Evolutionary conservation across 768 basidiomycete genomes (phyloP).

Genomic region (Podaxis pistillaris): DNA sequence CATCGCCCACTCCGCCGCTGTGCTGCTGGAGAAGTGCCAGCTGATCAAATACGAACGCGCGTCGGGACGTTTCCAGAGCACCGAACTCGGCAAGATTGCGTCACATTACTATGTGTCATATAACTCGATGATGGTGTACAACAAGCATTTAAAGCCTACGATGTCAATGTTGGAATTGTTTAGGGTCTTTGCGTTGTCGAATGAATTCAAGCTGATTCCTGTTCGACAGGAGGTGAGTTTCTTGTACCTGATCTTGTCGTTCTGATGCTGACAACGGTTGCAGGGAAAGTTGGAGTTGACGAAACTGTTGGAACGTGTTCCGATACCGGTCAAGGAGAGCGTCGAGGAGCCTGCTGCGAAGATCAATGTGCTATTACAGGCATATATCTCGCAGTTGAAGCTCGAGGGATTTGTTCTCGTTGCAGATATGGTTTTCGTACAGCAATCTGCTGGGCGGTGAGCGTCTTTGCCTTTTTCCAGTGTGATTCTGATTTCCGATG

Average conservation of each 20-base stretch:
- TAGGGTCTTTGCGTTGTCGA: constrained; percentile 91
- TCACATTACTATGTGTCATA: constrained; percentile 96
- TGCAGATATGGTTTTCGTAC: constrained; percentile 94
- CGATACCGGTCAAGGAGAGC: constrained; percentile 93
- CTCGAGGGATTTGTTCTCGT: constrained; percentile 81
- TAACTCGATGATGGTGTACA: constrained; percentile 95
- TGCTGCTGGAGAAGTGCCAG: constrained; percentile 89
- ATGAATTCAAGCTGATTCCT: constrained; percentile 81
- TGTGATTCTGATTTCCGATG: neutral
- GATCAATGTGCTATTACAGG: constrained; percentile 65
- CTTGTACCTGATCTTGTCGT: neutral
- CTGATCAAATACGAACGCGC: constrained; percentile 92
- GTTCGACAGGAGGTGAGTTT: constrained; percentile 14
- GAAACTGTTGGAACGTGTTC: constrained; percentile 90
- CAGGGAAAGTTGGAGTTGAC: constrained; percentile 90
- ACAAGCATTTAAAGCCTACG: constrained; percentile 84
- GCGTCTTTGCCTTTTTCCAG: constrained; percentile 16
- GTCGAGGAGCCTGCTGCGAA: no score
- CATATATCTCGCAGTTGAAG: constrained; percentile 92
- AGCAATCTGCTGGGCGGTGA: constrained; percentile 92
- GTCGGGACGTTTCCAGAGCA: constrained; percentile 86
- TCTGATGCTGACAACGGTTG: constrained; percentile 35
- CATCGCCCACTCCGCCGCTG: constrained; percentile 91
- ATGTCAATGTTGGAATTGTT: constrained; percentile 92
- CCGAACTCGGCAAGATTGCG: constrained; percentile 91